Base-by-base conservation (phyloP, 2,329 filamentous ascomycete genomes). In the Cytospora paraplurivora region DNA sequence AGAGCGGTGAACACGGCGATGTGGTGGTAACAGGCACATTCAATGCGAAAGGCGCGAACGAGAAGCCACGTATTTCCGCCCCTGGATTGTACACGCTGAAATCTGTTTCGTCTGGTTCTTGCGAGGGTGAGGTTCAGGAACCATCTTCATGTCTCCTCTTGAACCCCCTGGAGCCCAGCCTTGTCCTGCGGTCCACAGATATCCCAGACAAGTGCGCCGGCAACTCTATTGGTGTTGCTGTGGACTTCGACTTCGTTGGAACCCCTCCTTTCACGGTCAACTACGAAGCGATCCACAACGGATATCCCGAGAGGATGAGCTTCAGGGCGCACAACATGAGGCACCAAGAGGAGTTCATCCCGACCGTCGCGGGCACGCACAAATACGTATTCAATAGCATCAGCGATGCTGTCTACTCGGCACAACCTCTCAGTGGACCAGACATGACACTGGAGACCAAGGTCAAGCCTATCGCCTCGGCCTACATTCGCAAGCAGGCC, bases 191-290 rank as follows among this genome's bases (percentile, higher is more conserved):
- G 37, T 83, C 87, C 7, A 90, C 96, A 69, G 89, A 93, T 67
- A 93, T 99, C 51, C 90, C 92, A 59, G 95, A 99, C 75, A 96
- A 96, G 73, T 99, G 95, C 74, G 94, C 93, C 41, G 93, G 93
- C 55, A 97, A 93, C 72, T 92, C 95, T 0, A 91, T 99, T 66
- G 95, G 95, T 49, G 83, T 99, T 61, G 86, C 90, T 12, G 91
- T 99, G 50, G 90, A 95, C 71, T 79, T 99, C 56, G 93, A 98
- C 73, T 82, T 99, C 47, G 90, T 94, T 34, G 95, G 95, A 66
- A 96, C 93, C 0, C 94, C 96, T 53, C 94, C 94, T 1, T 99
- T 99, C 77, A 81, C 82, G n/a, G 81, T 99, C 53, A 81, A 82
- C 27, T 99, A 97, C 74, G 88, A 88, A 51, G 83, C 93, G 62